Evolutionary conservation across 768 basidiomycete genomes (phyloP).

Genomic region (Trametes cingulata): DNA sequence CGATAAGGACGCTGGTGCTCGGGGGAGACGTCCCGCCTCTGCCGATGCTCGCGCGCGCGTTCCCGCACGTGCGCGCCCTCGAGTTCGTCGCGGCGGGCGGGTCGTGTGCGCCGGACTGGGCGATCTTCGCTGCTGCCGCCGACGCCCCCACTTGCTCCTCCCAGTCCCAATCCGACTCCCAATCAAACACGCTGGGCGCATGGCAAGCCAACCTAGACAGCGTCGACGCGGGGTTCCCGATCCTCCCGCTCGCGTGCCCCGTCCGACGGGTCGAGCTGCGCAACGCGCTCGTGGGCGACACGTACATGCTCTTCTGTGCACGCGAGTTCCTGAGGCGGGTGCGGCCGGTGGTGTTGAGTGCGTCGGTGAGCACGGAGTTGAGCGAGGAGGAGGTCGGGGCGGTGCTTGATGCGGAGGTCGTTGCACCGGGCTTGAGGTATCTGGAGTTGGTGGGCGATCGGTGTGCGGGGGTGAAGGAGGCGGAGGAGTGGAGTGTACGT

Average conservation of each 20-base stretch:
- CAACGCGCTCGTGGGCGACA: slow-evolving; percentile 16
- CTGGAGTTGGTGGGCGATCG: slow-evolving; percentile 19
- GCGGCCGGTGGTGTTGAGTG: slow-evolving; percentile 18
- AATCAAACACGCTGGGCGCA: background rate
- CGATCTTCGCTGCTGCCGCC: background rate
- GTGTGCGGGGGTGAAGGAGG: slow-evolving; percentile 12
- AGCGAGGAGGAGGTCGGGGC: slow-evolving; percentile 12
- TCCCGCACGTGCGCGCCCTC: slow-evolving; percentile 18
- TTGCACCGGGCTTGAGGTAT: slow-evolving; percentile 14
- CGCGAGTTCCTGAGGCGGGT: slow-evolving; percentile 17
- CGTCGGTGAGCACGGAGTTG: slow-evolving; percentile 2
- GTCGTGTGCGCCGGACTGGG: slow-evolving; percentile 21
- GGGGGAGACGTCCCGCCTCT: slow-evolving; percentile 22
- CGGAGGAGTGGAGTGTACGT: slow-evolving; percentile 20
- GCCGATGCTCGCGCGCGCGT: slow-evolving; percentile 17
- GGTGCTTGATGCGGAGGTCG: slow-evolving; percentile 9
- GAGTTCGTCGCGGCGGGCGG: slow-evolving; percentile 18
- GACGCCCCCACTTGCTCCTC: no score
- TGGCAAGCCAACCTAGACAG: slow-evolving; percentile 17
- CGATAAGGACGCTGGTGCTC: slow-evolving; percentile 19
- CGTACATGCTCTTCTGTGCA: slow-evolving; percentile 4
- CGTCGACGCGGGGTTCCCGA: slow-evolving; percentile 19
- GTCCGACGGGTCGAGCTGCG: slow-evolving; percentile 15
- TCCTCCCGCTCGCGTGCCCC: slow-evolving; percentile 15
- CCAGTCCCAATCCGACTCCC: no score